A percentile compares a stretch with the other conserved stretches of the same genome.
phyloP scores from a whole-genome alignment of 768 basidiomycete genomes.

The Leccinellum albellum region DNA sequence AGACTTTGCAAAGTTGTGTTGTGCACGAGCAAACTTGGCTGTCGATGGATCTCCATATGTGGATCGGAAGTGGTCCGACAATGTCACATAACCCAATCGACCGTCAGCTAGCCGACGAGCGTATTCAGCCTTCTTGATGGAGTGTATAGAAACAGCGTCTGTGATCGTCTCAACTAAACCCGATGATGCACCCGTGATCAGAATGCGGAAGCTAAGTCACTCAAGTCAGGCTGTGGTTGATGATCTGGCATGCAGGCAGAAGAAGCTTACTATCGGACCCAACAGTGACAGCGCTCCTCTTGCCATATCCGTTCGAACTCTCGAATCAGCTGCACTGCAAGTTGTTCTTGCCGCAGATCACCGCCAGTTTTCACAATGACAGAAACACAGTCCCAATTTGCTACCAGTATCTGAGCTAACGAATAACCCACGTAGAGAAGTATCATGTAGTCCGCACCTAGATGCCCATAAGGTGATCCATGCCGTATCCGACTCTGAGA shows the following conservation, averaged over 20 bases:
- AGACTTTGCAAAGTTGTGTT: conserved; percentile 91
- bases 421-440: not conserved
- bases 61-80: conserved; percentile 88
- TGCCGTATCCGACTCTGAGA: conserved; percentile 79
- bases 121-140: conserved; percentile 98
- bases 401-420: conserved; percentile 33
- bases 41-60: conserved; percentile 88
- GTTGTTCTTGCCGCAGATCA: conserved; percentile 94
- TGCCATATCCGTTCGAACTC: conserved; percentile 94
- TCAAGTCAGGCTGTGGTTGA: not conserved
- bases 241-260: not conserved
- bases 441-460: conserved; percentile 48
- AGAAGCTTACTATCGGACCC: conserved; percentile 85
- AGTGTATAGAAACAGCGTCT: conserved; percentile 97
- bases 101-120: conserved; percentile 81
- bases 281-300: conserved; percentile 88
- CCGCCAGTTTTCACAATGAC: conserved; percentile 99
- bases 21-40: conserved; percentile 84
- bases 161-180: conserved; percentile 98
- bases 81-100: conserved; percentile 78
- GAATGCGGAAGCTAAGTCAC: conserved; percentile 77
- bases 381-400: conserved; percentile 85
- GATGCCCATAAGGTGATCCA: conserved; percentile 92
- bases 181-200: conserved; percentile 90
- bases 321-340: conserved; percentile 91